Base-by-base conservation (phyloP, 768 basidiomycete species). In the Agrocybe chaxingu region DNA sequence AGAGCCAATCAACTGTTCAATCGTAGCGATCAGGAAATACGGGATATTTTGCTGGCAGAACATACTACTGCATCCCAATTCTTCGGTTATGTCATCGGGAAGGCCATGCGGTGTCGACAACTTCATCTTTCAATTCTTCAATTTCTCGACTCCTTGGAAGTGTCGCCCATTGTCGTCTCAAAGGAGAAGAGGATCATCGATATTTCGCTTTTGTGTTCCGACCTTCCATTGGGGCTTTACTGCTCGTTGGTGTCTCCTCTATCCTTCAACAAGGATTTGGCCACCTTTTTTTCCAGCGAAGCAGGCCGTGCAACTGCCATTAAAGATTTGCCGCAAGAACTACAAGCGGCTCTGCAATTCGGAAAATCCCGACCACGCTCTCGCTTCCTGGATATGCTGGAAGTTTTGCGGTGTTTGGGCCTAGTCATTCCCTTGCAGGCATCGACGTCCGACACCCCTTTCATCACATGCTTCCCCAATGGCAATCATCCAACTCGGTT, bases 51-150 rank as follows among this genome's bases (percentile, higher is more conserved):
- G 49, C 67, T 89, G n/a, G 75, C 77, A 2, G 89, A 95, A 61
- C 75, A 79, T 41, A 80, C 80, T 24, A 85, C 88, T 2, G 60
- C 86, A n/a, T 76, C 81, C 2, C 89, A 92, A 56, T 56, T 81
- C 29, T 89, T 89, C 61, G 92, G 91, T 10, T 91, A 79, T 65
- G 77, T 87, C 39, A 71, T 80, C 10, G 90, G 86, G 10, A 84
- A 82, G 58, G 75, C 77, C 30, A 69, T 82, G 1, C 78, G 92
- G 39, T 79, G 81, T 12, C 79, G 82, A 24, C 74, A 80, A 51
- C 67, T 91, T 1, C 88, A 92, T 59, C 66, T 85, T 19, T 71
- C 74, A 41, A 72, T 73, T 19, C 69, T 85, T 31, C 62, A 68
- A 18, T 69, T 74, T 4, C 70, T 90, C 45, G 75, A 80, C 54